Base-by-base conservation (phyloP, 1,139 yeast genomes). In the Pichia cactophila region DNA sequence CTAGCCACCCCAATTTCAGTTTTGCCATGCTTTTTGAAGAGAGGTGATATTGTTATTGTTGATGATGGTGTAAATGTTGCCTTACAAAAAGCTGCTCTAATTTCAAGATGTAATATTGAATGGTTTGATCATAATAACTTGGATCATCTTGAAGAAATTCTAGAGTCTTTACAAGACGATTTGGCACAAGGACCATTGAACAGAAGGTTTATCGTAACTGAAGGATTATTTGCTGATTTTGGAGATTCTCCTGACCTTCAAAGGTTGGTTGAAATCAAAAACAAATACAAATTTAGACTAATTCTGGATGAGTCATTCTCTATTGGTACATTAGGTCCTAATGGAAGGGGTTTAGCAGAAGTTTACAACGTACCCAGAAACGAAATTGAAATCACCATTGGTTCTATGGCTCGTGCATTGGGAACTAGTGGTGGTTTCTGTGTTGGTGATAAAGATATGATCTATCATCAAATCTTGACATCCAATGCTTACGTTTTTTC, bases 361-460 rank as follows among this genome's bases (percentile, higher is more conserved):
- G 81, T 76, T 60, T 80, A 69, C 56, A 75, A 76, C 41, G 70
- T 85, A 59, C 81, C 90, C 48, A 73, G 87, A 56, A 68, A 72
- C 2, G 84, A 82, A 50, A 74, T 92, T 52, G 94, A 92, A 57
- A 83, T 92, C 56, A 86, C 96, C 12, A 77, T 88, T 52, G 97
- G 97, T 31, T 82, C 95, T 3, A 70, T 92, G 74, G 95, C 96
- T 12, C 75, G 76, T 42, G 75, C 95, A 0, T 75, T 90, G 58
- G 94, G 90, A n/a, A 75, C 95, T 10, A 83, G 94, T 42, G 99
- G 99, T 55, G 98, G 96, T 0, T 92, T 88, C 67, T 92, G 96
- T 64, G 87, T 87, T 28, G 98, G 97, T 52, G 84, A 80, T 41
- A 69, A 71, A 40, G 83, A 84, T 51, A 87, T 92, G 90, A 81